These are phyloP conservation scores for Hagleromyces aurorensis DNA, from an alignment of 805 yeast genomes.

Conservation along the genomic window DNA sequence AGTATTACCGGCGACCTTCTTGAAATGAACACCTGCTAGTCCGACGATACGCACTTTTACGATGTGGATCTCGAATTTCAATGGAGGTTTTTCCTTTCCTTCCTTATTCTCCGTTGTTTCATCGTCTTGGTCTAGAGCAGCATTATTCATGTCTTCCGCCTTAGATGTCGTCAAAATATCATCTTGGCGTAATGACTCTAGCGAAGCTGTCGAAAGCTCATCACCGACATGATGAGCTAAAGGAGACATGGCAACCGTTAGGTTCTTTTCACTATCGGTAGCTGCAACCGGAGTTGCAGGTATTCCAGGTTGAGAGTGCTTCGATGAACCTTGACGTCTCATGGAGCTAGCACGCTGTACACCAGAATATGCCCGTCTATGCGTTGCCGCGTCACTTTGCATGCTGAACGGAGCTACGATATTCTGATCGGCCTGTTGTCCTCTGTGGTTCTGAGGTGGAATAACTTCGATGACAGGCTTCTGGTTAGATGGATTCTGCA, in stretches of 20 bases:
- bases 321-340: slow-evolving; percentile 31
- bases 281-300: slow-evolving; percentile 52
- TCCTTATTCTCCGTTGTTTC: slow-evolving; percentile 19
- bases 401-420: slow-evolving; percentile 8
- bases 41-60: slow-evolving; percentile 89
- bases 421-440: slow-evolving; percentile 5
- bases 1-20: slow-evolving; percentile 86
- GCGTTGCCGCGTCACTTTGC: slow-evolving; percentile 11
- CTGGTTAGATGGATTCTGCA: slow-evolving; percentile 43
- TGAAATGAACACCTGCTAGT: slow-evolving; percentile 88
- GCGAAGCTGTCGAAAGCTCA: slow-evolving; percentile 30
- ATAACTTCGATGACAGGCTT: slow-evolving; percentile 26
- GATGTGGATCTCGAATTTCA: slow-evolving; percentile 83
- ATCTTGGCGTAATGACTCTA: slow-evolving; percentile 30
- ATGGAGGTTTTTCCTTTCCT: slow-evolving; percentile 43
- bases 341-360: slow-evolving; percentile 31
- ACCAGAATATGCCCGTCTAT: slow-evolving; percentile 18
- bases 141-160: slow-evolving; percentile 58
- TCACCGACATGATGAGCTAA: slow-evolving; percentile 19
- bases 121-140: slow-evolving; percentile 39
- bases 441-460: slow-evolving; percentile 1
- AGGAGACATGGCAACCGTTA: slow-evolving; percentile 25
- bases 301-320: slow-evolving; percentile 32
- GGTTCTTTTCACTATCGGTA: slow-evolving; percentile 22
- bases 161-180: slow-evolving; percentile 40